Percentiles rank a stretch among this genome's conserved stretches.
Conservation (phyloP, 2,329 filamentous ascomycete genomes). For the Fusarium burgessii region DNA sequence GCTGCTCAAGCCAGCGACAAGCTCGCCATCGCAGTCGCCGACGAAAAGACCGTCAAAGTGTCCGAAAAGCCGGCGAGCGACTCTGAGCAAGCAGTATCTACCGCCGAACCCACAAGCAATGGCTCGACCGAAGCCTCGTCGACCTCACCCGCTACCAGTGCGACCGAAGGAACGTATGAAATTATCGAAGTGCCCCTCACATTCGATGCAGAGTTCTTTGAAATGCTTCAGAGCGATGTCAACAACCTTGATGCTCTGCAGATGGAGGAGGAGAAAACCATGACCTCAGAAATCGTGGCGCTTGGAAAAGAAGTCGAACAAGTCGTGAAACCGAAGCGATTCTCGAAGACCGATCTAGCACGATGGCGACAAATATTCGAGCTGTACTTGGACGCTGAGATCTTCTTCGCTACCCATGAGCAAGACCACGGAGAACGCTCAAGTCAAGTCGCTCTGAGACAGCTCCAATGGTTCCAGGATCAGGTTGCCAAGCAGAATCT, state of each 20-base stretch:
- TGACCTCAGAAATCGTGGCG: constrained; percentile 71
- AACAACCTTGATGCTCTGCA: constrained; percentile 76
- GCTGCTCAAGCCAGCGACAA: constrained; percentile 16
- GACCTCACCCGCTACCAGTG: neutral
- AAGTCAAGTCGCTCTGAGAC: constrained; percentile 72
- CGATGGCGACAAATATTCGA: constrained; percentile 86
- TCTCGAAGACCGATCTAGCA: constrained; percentile 74
- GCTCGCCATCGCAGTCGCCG: constrained; percentile 17
- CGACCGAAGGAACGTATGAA: constrained; percentile 42
- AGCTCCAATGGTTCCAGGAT: constrained; percentile 78
- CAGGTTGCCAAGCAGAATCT: constrained; percentile 72
- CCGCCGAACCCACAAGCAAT: neutral
- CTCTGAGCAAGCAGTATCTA: neutral
- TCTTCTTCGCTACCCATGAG: constrained; percentile 87
- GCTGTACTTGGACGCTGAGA: constrained; percentile 80
- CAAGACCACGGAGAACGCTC: constrained; percentile 75
- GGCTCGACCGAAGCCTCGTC: neutral
- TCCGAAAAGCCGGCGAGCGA: neutral
- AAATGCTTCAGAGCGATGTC: constrained; percentile 78
- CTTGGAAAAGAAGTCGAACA: constrained; percentile 74
- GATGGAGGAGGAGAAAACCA: constrained; percentile 70
- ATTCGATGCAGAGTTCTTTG: constrained; percentile 85
- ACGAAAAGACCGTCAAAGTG: neutral
- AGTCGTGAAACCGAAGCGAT: constrained; percentile 72
- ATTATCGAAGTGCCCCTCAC: constrained; percentile 79